These are phyloP conservation scores for Ophiocordyceps camponoti-floridani DNA, from an alignment of 2,329 filamentous ascomycete species.

Conservation along the genomic window DNA sequence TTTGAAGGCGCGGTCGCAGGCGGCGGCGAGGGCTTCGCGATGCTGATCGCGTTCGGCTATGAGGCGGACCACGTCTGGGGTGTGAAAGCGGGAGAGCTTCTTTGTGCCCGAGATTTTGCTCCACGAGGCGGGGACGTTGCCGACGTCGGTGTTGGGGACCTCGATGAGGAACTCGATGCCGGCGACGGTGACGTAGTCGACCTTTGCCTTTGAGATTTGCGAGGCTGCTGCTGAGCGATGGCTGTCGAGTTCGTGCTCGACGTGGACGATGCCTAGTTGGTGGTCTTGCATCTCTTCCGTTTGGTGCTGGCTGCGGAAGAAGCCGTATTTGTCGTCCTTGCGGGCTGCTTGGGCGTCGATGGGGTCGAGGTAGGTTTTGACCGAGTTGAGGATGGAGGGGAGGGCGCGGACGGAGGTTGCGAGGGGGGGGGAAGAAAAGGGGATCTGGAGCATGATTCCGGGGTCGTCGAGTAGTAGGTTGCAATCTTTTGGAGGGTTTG, in stretches of 20 bases:
- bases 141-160: constrained; percentile 65
- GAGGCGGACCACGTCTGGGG: constrained; percentile 70
- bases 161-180: constrained; percentile 94
- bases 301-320: constrained; percentile 77
- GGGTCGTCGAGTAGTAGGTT: constrained; percentile 56
- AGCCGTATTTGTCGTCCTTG: constrained; percentile 80
- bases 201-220: constrained; percentile 50
- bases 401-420: constrained; percentile 55
- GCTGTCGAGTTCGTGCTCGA: constrained; percentile 73
- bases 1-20: constrained; percentile 71
- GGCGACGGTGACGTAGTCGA: constrained; percentile 67
- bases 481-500: constrained; percentile 74
- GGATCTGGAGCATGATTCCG: constrained; percentile 33
- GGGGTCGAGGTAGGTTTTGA: constrained; percentile 60
- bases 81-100: constrained; percentile 81
- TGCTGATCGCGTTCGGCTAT: constrained; percentile 83
- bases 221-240: constrained; percentile 56
- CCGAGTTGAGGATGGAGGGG: constrained; percentile 55
- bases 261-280: constrained; percentile 77
- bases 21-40: constrained; percentile 80
- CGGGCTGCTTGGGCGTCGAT: constrained; percentile 75
- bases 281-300: constrained; percentile 78
- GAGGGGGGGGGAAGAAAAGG: constrained; percentile 58
- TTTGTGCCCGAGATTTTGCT: constrained; percentile 90
- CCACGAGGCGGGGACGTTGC: constrained; percentile 86